A percentile compares a stretch with the other conserved stretches of the same genome.
Conservation (phyloP, 345 rosid genomes). For the Atalantia buxifolia region DNA sequence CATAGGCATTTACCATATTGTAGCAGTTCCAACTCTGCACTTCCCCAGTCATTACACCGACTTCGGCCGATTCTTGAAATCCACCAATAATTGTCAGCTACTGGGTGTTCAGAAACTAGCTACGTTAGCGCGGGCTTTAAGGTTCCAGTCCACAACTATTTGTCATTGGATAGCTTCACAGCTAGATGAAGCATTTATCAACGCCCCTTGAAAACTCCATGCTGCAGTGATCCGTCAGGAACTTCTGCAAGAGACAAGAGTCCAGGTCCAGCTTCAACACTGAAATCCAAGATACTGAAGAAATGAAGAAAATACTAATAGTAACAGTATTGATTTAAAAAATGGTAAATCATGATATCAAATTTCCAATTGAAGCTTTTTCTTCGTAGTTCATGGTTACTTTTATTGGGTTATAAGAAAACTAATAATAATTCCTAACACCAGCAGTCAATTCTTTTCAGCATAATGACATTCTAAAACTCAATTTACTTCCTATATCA, state of each 20-base stretch:
- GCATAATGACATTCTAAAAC: too few species aligned
- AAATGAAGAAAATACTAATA: not conserved
- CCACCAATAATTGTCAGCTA: slow-evolving; percentile 21
- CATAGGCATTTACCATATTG: slow-evolving; percentile 24
- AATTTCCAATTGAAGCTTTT: not conserved
- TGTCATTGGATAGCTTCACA: slow-evolving; percentile 29
- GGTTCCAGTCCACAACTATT: slow-evolving; percentile 1
- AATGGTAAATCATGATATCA: not conserved
- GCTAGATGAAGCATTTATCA: slow-evolving; percentile 27
- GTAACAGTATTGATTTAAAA: not conserved
- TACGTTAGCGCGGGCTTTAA: slow-evolving; percentile 26
- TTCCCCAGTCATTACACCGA: slow-evolving; percentile 24
- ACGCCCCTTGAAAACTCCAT: slow-evolving; percentile 21
- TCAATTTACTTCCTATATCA: not conserved
- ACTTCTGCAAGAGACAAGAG: slow-evolving; percentile 31
- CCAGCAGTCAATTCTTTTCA: too few species aligned
- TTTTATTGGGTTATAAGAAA: not conserved
- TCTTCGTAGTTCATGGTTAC: not conserved
- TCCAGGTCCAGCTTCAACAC: not conserved
- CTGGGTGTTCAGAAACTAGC: slow-evolving; percentile 21
- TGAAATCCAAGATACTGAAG: not conserved
- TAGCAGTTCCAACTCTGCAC: slow-evolving; percentile 30
- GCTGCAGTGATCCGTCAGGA: slow-evolving; percentile 33
- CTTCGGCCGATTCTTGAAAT: slow-evolving; percentile 16
- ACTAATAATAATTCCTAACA: not conserved